Evolutionary conservation across 2,329 filamentous ascomycete genomes (phyloP).

Genomic region (Claviceps humidiphila): DNA sequence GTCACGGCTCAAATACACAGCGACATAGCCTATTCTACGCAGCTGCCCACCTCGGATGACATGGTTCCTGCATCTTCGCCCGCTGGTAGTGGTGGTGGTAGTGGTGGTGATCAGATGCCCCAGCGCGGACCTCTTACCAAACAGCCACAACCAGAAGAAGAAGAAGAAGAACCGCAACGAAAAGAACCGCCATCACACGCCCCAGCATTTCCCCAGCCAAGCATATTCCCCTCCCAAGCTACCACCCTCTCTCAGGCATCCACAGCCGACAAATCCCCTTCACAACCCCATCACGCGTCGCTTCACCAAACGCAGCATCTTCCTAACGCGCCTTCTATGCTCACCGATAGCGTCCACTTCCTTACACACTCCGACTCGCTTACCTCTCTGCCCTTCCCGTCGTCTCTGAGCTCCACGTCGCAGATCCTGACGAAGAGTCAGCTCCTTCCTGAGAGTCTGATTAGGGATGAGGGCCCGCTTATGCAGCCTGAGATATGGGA

Average conservation of each 20-base stretch:
- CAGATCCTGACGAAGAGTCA: slow-evolving; percentile 40
- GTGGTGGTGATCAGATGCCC: slow-evolving; percentile 7
- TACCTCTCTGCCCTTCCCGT: slow-evolving; percentile 7
- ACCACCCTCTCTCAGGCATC: slow-evolving; percentile 24
- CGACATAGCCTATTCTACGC: slow-evolving; percentile 27
- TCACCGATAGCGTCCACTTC: slow-evolving; percentile 7
- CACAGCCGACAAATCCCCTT: slow-evolving; percentile 15
- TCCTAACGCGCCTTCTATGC: background rate
- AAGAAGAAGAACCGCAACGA: background rate
- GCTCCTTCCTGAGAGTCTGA: slow-evolving; percentile 35
- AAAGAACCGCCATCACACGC: too few relatives aligned
- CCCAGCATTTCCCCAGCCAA: slow-evolving; percentile 2
- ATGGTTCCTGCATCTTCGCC: slow-evolving; percentile 20
- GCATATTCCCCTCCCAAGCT: slow-evolving; percentile 19
- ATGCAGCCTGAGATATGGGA: slow-evolving; percentile 23
- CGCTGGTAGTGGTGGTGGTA: background rate
- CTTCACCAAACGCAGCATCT: background rate
- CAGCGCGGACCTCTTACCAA: background rate
- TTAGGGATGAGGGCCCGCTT: slow-evolving; percentile 21
- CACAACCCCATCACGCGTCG: background rate
- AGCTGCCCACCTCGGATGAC: slow-evolving; percentile 15
- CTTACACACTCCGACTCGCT: slow-evolving; percentile 13
- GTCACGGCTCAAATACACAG: slow-evolving; percentile 36
- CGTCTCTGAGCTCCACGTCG: slow-evolving; percentile 18
- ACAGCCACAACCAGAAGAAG: slow-evolving; percentile 1